Evolutionary conservation across 2,329 filamentous ascomycete genomes (phyloP).

Genomic region (Aurifilum marmelostoma): DNA sequence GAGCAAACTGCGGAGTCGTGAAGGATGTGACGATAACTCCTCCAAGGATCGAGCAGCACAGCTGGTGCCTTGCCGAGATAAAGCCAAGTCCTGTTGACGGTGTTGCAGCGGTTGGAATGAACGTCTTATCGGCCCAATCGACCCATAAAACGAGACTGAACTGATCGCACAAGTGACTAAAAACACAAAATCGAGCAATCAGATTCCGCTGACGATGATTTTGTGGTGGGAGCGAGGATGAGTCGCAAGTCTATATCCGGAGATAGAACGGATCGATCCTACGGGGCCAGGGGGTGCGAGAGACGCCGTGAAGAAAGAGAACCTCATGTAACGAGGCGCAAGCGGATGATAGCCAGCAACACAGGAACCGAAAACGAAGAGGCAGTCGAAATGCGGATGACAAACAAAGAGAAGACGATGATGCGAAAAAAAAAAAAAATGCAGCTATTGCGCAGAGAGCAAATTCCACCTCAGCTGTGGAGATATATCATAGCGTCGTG

Average conservation of each 20-base stretch:
- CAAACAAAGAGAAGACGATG: constrained; percentile 7
- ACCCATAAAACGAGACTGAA: neutral
- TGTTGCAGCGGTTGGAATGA: neutral
- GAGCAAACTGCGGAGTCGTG: constrained; percentile 9
- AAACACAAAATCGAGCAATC: too few species aligned
- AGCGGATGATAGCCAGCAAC: neutral
- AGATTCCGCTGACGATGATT: constrained; percentile 10
- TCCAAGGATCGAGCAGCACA: constrained; percentile 12
- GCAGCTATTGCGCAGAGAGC: neutral
- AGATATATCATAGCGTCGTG: constrained; percentile 6
- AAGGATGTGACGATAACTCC: constrained; percentile 12
- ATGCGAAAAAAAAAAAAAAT: constrained; percentile 1
- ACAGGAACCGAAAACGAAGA: neutral
- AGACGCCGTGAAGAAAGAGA: neutral
- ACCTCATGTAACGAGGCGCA: neutral
- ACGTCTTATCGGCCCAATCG: neutral
- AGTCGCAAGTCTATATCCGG: constrained; percentile 24
- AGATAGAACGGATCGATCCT: constrained; percentile 19
- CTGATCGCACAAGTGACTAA: neutral
- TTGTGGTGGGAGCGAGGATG: constrained; percentile 24
- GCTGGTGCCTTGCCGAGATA: neutral
- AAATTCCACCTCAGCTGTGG: neutral
- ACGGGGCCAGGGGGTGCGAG: constrained; percentile 10
- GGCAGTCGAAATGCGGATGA: constrained; percentile 3
- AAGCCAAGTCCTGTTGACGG: neutral